Percentiles rank a stretch among this genome's conserved stretches.
Conservation (phyloP, 768 basidiomycete genomes). For the Fomitopsis serialis region DNA sequence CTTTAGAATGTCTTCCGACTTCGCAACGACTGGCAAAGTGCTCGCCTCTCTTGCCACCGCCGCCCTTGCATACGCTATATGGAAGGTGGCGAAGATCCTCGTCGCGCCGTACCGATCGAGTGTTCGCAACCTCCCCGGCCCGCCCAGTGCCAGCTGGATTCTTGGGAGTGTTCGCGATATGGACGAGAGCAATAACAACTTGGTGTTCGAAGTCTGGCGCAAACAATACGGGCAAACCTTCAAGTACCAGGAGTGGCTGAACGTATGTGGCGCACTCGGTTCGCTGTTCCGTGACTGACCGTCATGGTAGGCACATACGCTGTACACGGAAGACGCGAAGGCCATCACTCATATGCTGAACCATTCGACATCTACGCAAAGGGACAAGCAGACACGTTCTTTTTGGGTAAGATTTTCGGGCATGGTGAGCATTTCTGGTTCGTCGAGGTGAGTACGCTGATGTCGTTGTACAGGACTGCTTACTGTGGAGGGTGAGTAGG, state of each 20-base stretch:
- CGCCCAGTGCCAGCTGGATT: background rate
- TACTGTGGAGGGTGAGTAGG: too few relatives aligned
- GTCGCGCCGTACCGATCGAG: background rate
- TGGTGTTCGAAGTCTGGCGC: slow-evolving; percentile 9
- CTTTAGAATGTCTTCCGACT: background rate
- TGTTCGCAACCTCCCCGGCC: background rate
- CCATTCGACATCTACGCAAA: slow-evolving; percentile 55
- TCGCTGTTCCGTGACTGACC: background rate
- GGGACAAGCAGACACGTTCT: slow-evolving; percentile 33
- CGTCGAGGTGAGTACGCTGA: too few relatives aligned
- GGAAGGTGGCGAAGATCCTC: background rate
- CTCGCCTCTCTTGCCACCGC: background rate
- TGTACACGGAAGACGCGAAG: slow-evolving; percentile 41
- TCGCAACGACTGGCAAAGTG: background rate
- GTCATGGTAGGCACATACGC: slow-evolving; percentile 1
- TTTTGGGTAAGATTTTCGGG: slow-evolving; percentile 37
- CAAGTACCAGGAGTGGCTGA: slow-evolving; percentile 5
- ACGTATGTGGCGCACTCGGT: slow-evolving; percentile 2
- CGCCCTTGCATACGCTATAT: background rate
- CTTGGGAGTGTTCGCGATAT: background rate
- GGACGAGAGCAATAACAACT: background rate
- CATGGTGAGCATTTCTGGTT: slow-evolving; percentile 26
- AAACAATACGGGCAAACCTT: slow-evolving; percentile 5
- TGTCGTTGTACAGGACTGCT: background rate
- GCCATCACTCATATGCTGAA: slow-evolving; percentile 62